Base-by-base conservation (phyloP, 768 basidiomycete genomes). In the Rhizopogon roseolus region DNA sequence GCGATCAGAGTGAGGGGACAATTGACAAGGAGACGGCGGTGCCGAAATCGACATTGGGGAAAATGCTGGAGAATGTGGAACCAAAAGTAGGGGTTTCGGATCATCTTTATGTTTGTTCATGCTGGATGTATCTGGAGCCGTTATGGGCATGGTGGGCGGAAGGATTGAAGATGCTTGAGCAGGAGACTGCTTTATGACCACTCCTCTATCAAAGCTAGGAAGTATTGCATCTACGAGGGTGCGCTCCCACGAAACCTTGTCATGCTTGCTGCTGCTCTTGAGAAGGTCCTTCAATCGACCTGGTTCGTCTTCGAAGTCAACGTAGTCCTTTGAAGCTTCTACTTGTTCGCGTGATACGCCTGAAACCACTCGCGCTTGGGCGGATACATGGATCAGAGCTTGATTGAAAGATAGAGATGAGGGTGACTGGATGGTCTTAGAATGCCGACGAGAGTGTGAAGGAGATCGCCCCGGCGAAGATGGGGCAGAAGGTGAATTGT, bases 271-370 rank as follows among this genome's bases (percentile, higher is more conserved):
- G 53, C 66, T 77, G 9, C 80, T 81, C 60, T 83, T 85, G 32
- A 93, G 66, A 63, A 93, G 74, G 36, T 83, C 85, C 63, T 87
- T 90, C 56, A 93, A 73, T 59, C 82, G 85, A 52, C 84, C 85
- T 2, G 85, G 76, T 62, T 93, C 90, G 41, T 90, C 87, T 2
- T 92, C 90, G 53, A 84, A 90, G 63, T 93, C 91, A 1, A 91
- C 85, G 61, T 80, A 85, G 59, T 83, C 89, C 69, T 81, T 89
- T 0, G 88, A 82, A 0, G 90, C 90, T 64, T 91, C 86, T 0
- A 81, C 88, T 55, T 80, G 79, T 55, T 89, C 86, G 8, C 73
- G 73, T 7, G 82, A 88, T 5, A 93, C 70, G 10, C 82, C 85
- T n/a, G 89, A 86, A 1, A 89, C 86, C 5, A 86, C 78, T 5